Evolutionary conservation across 306 rosid genomes (phyloP), one percentile per base, ranked within the genome.

Genomic region (Prinsepia uniflora): DNA sequence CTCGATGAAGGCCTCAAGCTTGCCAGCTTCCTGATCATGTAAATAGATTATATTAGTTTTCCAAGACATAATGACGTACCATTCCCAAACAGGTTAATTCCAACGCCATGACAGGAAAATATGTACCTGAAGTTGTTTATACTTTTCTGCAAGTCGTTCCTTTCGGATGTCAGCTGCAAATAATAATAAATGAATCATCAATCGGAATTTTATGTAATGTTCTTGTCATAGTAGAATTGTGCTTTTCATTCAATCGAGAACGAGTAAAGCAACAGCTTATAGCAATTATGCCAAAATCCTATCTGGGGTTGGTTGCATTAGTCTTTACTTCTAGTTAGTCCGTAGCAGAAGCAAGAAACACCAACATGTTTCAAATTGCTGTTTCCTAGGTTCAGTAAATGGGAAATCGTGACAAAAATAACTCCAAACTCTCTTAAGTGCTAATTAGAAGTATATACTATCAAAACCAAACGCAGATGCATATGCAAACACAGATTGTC

Each of bases 151-250:
- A 58, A 86, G 91, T 83, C 82, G 78, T 82, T 85, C 77, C 79
- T 90, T 78, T 58, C 90, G 85, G 56, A 93, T 77, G 48, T 86
- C 96, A 63, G 97, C 96, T 93, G 93, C 80, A 78, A 74, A 58
- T 14, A 63, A 63, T 49, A 61, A 20, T 71, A 65, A 12, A 14
- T n/a, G 34, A 67, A 22, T 0, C 15, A 67, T 30, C 36, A 72
- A 41, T 40, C 6, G 14, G 19, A 19, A 67, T 41, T 67, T 67
- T 8, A 49, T 34, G 41, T 10, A 36, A 34, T 50, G 17, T 10
- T 19, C 30, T 36, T 0, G 11, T 4, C 20, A 17, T 10, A 7
- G 46, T 41, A 62, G 49, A 45, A 45, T 45, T 49, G 2, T 0
- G 55, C 17, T 49, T 17, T 49, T 45, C 55, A 49, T 14, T 49